Percentiles rank a stretch among this genome's conserved stretches.
phyloP scores from a whole-genome alignment of 176 grass and related monocot genomes.

The Phoenix roebelenii region DNA sequence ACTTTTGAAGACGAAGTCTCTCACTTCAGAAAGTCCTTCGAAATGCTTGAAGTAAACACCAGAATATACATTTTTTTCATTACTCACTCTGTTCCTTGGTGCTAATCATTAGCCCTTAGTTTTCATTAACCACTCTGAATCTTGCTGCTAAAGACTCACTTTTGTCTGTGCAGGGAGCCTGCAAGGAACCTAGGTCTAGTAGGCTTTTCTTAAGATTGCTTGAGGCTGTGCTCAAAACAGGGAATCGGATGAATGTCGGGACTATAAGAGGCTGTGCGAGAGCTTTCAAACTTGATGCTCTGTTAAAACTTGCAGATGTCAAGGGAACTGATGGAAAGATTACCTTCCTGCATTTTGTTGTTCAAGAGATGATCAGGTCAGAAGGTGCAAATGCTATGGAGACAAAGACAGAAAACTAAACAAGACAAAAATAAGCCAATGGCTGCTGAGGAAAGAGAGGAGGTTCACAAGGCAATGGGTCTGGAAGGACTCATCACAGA shows the following conservation, averaged over 20 bases:
- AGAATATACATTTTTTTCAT: too few species aligned
- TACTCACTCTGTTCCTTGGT: too few species aligned
- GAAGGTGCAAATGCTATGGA: constrained; percentile 18
- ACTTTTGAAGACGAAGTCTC: constrained; percentile 75
- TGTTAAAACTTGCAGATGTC: constrained; percentile 87
- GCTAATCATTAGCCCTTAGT: not conserved
- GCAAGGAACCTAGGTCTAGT: constrained; percentile 82
- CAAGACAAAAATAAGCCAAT: not conserved
- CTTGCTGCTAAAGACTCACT: too few species aligned
- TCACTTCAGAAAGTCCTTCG: constrained; percentile 56
- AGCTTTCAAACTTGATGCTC: constrained; percentile 89
- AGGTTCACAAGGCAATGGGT: constrained; percentile 18
- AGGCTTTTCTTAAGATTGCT: constrained; percentile 87
- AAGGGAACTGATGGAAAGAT: constrained; percentile 86
- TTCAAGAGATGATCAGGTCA: constrained; percentile 66
- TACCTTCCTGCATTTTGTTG: constrained; percentile 87
- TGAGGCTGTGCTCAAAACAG: constrained; percentile 79
- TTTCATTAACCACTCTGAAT: too few species aligned
- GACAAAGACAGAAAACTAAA: not conserved
- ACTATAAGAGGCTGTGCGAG: constrained; percentile 61
- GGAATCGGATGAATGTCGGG: constrained; percentile 83
- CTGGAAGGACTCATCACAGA: constrained; percentile 59
- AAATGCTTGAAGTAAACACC: constrained; percentile 46
- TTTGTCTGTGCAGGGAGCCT: constrained; percentile 37
- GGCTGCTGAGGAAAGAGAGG: constrained; percentile 9